Percentiles rank a stretch among this genome's conserved stretches.
Evolutionary conservation across 2,329 filamentous ascomycete species (phyloP).

Genomic region (Pseudocercospora cruenta): DNA sequence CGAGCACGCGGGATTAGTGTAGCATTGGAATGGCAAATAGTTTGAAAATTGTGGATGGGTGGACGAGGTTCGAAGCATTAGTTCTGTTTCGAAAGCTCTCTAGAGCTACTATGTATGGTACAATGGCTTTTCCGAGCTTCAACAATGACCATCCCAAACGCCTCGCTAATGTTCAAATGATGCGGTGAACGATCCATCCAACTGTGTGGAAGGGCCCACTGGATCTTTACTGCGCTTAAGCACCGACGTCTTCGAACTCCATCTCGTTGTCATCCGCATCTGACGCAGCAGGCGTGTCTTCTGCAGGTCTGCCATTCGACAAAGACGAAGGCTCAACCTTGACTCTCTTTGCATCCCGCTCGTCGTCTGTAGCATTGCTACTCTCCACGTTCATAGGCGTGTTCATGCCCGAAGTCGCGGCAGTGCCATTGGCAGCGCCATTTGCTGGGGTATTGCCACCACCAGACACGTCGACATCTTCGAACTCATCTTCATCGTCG

Average conservation of each 20-base stretch:
- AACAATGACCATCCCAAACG: not conserved
- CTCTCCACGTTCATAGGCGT: constrained; percentile 34
- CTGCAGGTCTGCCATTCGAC: constrained; percentile 35
- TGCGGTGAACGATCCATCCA: not conserved
- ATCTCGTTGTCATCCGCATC: constrained; percentile 53
- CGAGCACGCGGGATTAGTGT: not conserved
- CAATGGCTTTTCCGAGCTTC: not conserved
- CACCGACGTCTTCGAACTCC: constrained; percentile 50
- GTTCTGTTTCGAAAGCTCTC: not conserved
- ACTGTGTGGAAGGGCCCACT: not conserved
- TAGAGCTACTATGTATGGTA: not conserved
- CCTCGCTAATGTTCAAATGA: constrained; percentile 2
- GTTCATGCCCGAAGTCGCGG: constrained; percentile 35
- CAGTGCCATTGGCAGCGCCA: constrained; percentile 27
- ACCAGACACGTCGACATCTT: constrained; percentile 58
- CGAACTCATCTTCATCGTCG: constrained; percentile 56
- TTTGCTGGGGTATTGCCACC: constrained; percentile 31
- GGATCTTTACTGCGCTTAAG: not conserved
- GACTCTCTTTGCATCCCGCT: constrained; percentile 61
- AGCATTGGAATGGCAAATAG: not conserved
- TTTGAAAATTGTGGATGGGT: not conserved
- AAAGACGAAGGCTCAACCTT: constrained; percentile 58
- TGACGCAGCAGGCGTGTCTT: constrained; percentile 42
- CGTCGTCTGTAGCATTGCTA: constrained; percentile 44
- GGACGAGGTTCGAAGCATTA: not conserved